These are phyloP conservation scores for Wickerhamomyces tratensis DNA, from an alignment of 805 yeast genomes.

Conservation along the genomic window DNA sequence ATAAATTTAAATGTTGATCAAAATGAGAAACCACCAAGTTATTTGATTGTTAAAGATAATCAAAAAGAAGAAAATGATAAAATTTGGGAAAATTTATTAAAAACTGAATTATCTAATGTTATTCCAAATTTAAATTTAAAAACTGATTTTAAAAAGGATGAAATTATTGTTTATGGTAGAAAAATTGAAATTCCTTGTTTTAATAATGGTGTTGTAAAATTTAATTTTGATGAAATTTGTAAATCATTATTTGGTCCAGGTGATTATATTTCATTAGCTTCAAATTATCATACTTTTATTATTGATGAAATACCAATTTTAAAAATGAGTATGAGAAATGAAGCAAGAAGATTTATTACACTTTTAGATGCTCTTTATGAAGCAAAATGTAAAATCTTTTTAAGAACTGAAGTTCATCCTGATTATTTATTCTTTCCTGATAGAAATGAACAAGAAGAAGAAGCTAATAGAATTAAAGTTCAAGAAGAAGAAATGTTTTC, in stretches of 20 bases:
- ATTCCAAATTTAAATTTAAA: background rate
- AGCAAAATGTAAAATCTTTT: conserved; percentile 47
- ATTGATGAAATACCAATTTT: conserved; percentile 54
- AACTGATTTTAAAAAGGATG: conserved; percentile 7
- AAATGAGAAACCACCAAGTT: conserved; percentile 10
- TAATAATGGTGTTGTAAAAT: conserved; percentile 30
- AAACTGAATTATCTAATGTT: conserved; percentile 5
- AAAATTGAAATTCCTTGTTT: conserved; percentile 35
- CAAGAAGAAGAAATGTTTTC: conserved; percentile 67
- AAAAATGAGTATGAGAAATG: conserved; percentile 48
- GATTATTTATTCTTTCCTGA: conserved; percentile 60
- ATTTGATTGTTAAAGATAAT: conserved; percentile 24
- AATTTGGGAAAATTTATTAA: conserved; percentile 27
- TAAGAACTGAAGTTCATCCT: conserved; percentile 39
- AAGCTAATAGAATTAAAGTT: conserved; percentile 30
- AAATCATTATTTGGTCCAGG: conserved; percentile 51
- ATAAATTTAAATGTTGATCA: conserved; percentile 8
- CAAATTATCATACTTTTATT: conserved; percentile 45
- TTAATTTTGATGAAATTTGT: conserved; percentile 47
- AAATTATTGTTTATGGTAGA: conserved; percentile 49
- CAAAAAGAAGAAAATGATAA: conserved; percentile 11
- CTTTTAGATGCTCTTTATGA: conserved; percentile 64
- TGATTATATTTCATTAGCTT: conserved; percentile 61
- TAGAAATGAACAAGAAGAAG: conserved; percentile 16
- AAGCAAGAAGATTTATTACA: conserved; percentile 60